A percentile compares a stretch with the other conserved stretches of the same genome.
Evolutionary conservation across 441 rosid genomes (phyloP).

Genomic region (Mallotus japonicus): DNA sequence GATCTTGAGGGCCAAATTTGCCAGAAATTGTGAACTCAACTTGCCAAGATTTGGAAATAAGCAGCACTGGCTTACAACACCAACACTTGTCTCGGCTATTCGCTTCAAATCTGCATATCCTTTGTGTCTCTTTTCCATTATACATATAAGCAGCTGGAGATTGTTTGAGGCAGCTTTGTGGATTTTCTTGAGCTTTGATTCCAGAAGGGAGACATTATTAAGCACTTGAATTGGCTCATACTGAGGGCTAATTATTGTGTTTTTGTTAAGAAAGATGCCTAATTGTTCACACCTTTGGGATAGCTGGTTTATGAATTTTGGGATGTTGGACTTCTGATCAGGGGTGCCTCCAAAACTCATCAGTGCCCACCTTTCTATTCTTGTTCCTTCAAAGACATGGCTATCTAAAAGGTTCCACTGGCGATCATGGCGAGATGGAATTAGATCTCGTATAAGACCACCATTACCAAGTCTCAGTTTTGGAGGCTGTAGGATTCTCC

Average conservation of each 20-base stretch:
- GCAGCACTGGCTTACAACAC: slow-evolving; percentile 71
- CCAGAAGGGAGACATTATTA: slow-evolving; percentile 64
- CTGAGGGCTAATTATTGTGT: slow-evolving; percentile 47
- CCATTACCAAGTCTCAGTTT: slow-evolving; percentile 84
- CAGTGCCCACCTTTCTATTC: slow-evolving; percentile 80
- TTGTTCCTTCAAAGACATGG: slow-evolving; percentile 67
- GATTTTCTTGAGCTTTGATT: slow-evolving; percentile 70
- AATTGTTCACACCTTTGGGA: slow-evolving; percentile 87
- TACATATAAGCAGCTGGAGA: slow-evolving; percentile 77
- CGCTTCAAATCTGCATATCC: slow-evolving; percentile 56
- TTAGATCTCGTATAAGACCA: slow-evolving; percentile 55
- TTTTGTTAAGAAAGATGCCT: slow-evolving; percentile 76
- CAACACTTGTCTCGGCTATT: slow-evolving; percentile 61
- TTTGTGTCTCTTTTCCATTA: slow-evolving; percentile 94
- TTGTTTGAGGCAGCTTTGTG: slow-evolving; percentile 58
- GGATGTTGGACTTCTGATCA: slow-evolving; percentile 71
- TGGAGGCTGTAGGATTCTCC: slow-evolving; percentile 91
- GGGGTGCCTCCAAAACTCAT: slow-evolving; percentile 79
- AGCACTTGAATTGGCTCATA: slow-evolving; percentile 74
- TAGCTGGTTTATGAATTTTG: slow-evolving; percentile 74
- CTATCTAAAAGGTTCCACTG: slow-evolving; percentile 80
- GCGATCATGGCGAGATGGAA: slow-evolving; percentile 66
- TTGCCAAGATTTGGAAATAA: slow-evolving; percentile 44
- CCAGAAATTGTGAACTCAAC: slow-evolving; percentile 51
- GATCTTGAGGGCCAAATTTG: slow-evolving; percentile 63